A percentile compares a stretch with the other conserved stretches of the same genome.
These are phyloP conservation scores for Penicillium cosmopolitanum DNA, from an alignment of 495 filamentous ascomycete genomes.

Conservation along the genomic window DNA sequence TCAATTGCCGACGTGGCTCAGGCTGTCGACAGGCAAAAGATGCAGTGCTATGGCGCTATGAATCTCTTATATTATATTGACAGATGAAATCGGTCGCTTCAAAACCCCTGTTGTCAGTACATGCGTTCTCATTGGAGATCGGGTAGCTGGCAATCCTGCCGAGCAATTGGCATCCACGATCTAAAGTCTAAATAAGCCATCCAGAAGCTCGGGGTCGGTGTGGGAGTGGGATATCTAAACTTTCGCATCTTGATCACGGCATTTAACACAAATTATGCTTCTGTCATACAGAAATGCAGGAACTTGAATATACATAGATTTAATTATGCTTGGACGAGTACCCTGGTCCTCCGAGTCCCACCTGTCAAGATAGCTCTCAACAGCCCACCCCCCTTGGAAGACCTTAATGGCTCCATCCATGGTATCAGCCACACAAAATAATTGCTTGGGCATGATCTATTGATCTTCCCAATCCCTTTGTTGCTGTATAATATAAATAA, in stretches of 20 bases:
- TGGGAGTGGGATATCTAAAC: background rate
- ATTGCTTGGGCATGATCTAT: too few species aligned
- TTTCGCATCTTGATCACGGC: background rate
- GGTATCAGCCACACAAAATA: too few species aligned
- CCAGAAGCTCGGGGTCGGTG: background rate
- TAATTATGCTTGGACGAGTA: too few species aligned
- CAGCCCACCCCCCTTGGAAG: too few species aligned
- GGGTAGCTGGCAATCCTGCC: background rate
- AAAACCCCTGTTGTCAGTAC: background rate
- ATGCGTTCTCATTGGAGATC: background rate
- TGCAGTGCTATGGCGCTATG: background rate
- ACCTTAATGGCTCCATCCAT: too few species aligned
- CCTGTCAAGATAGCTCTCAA: too few species aligned
- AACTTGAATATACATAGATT: too few species aligned
- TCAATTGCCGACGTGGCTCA: constrained; percentile 1
- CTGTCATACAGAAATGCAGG: too few species aligned
- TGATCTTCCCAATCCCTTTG: too few species aligned
- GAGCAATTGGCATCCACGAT: background rate
- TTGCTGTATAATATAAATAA: too few species aligned
- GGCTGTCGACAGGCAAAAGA: background rate
- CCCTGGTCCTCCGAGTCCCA: too few species aligned
- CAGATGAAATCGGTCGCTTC: background rate
- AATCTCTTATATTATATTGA: background rate
- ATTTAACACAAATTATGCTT: background rate
- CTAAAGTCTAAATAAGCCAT: background rate